Base-by-base conservation (phyloP, 805 yeast genomes). In the Groenewaldozyma tartarivorans region DNA sequence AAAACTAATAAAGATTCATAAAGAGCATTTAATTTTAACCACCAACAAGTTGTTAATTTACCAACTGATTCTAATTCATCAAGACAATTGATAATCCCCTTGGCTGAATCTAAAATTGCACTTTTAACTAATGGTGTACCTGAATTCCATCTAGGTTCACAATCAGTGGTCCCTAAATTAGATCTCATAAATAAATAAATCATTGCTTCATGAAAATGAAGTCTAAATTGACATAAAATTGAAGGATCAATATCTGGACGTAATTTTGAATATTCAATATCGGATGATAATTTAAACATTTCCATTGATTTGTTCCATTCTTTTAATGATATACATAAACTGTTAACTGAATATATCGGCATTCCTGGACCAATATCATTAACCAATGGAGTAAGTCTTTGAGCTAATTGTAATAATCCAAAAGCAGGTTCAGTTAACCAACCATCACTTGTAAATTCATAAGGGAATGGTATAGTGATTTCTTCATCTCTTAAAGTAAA, bases 11-110 rank as follows among this genome's bases (percentile, higher is more conserved):
- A 42, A 1, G 64, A 66, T 33, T 64, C 64, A 48, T 72, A 69
- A 9, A 74, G 52, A 9, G 71, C 50, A 3, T 68, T 58, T 35
- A 77, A 53, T 21, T 61, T 65, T 36, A 66, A 47, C 65, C 73
- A 72, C 81, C 81, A 76, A 2, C 38, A 48, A 9, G 39, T 50
- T 36, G 34, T 48, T 44, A 40, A 45, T 41, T 40, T 51, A 38
- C 47, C 57, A 31, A 27, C 31, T 5, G 36, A 32, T 11, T 41
- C 45, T 18, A 47, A 30, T 18, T 43, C 35, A 13, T 33, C 37
- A 4, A 41, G 9, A 9, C 38, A 29, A 29, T 34, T 30, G 16
- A 47, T 40, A 4, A 42, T 35, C 19, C 43, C 42, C 22, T 40
- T 42, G 22, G 42, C 32, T 3, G 47, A 26, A 7, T 33, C 35